Evolutionary conservation across 805 yeast species (phyloP).

Genomic region (Dipodascopsis uninucleata): DNA sequence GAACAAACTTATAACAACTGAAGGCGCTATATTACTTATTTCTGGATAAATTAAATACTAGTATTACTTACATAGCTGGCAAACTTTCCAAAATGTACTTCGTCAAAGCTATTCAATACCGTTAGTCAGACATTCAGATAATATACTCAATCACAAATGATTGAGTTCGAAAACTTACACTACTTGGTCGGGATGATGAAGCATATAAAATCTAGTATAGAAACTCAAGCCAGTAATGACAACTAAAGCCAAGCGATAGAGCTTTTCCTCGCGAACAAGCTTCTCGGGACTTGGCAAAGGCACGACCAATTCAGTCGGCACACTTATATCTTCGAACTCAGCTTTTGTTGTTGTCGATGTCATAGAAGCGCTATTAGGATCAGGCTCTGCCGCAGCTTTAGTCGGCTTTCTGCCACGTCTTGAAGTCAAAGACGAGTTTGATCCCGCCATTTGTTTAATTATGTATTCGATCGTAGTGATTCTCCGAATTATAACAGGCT

Average conservation of each 20-base stretch:
- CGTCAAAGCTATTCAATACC: constrained; percentile 37
- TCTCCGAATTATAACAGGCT: no score
- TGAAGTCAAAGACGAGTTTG: no score
- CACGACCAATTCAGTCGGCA: background rate
- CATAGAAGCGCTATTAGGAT: background rate
- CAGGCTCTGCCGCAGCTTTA: background rate
- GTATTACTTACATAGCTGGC: constrained; percentile 37
- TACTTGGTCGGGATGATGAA: constrained; percentile 68
- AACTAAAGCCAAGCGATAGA: constrained; percentile 52
- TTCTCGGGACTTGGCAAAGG: constrained; percentile 8
- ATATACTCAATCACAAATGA: no score
- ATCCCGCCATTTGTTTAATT: no score
- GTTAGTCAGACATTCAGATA: no score
- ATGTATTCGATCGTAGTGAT: no score
- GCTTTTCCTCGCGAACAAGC: constrained; percentile 7
- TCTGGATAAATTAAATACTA: background rate
- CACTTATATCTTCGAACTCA: background rate
- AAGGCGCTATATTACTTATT: no score
- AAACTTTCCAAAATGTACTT: constrained; percentile 50
- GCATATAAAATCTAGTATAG: constrained; percentile 67
- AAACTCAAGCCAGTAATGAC: constrained; percentile 67
- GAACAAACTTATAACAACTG: constrained; percentile 1
- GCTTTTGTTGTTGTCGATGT: background rate
- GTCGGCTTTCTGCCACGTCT: no score
- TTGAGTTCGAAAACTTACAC: constrained; percentile 43